These are phyloP conservation scores for Afroboletus lepidellus DNA, from an alignment of 1,284 basidiomycete species.

Conservation along the genomic window DNA sequence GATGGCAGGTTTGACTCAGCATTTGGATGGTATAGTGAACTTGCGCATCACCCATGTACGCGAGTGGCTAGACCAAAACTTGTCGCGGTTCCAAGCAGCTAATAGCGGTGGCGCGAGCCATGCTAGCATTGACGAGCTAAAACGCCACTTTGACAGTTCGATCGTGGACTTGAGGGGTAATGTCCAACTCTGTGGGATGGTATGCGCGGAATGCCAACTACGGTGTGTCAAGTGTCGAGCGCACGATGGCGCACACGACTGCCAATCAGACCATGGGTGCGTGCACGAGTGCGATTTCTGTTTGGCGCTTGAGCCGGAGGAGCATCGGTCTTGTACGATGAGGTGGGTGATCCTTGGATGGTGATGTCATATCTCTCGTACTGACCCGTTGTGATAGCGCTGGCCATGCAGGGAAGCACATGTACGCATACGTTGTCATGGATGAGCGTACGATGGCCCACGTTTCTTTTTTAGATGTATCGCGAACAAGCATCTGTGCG, in stretches of 20 bases:
- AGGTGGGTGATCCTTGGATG: constrained; percentile 36
- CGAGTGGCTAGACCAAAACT: constrained; percentile 51
- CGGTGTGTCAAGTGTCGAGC: constrained; percentile 43
- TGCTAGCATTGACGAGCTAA: constrained; percentile 46
- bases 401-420: constrained; percentile 54
- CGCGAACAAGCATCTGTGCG: constrained; percentile 50
- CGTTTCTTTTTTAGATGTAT: constrained; percentile 41
- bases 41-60: constrained; percentile 45
- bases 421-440: constrained; percentile 38
- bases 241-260: constrained; percentile 49
- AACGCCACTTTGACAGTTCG: constrained; percentile 41
- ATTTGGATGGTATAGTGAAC: constrained; percentile 41
- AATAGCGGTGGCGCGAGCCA: constrained; percentile 21
- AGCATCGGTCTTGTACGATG: constrained; percentile 40
- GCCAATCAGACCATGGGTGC: constrained; percentile 49
- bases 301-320: constrained; percentile 34
- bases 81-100: constrained; percentile 42
- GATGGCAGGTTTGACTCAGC: constrained; percentile 35
- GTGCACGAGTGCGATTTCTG: constrained; percentile 43
- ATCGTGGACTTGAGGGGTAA: constrained; percentile 44
- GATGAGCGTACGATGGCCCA: neutral
- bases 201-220: constrained; percentile 48
- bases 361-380: neutral
- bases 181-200: constrained; percentile 48
- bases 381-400: constrained; percentile 37